Evolutionary conservation across 306 rosid species (phyloP), one percentile per base, ranked within the genome.

Genomic region (Delonix regia): DNA sequence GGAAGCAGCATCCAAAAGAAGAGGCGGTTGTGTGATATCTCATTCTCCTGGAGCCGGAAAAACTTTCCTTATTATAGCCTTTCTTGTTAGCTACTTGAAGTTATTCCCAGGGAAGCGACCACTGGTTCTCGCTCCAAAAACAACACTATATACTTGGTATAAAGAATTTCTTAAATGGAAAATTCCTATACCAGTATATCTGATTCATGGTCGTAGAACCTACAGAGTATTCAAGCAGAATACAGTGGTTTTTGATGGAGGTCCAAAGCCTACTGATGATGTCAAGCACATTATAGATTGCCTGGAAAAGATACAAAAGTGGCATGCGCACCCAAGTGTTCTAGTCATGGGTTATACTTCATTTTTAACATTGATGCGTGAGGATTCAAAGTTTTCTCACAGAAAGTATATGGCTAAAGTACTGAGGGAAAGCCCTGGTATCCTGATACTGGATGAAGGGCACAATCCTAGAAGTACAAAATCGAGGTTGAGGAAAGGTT

Each of bases 401-500:
- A 86, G 99, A 76, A 95, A 83, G 77, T 91, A 86, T 73, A 95
- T 95, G 99, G 93, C 99, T 63, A 88, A 87, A 81, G 99, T 95
- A 33, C 75, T 95, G 85, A 82, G 99, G 77, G 95, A 95, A 85
- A 95, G 99, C 82, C 99, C 98, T 0, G 98, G 97, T 73, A 55
- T 95, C 71, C 74, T 95, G 75, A 76, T 95, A 15, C 84, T 95
- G 44, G 99, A 95, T 55, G 99, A 95, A 83, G 99, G 99, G 45
- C 99, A 95, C 87, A 95, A 92, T 75, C 99, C 99, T 21, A 87
- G 99, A 83, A 95, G 99, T 80, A 95, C 99, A 3, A 95, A 95
- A 76, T 95, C 98, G n/a, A 87, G 99, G 88, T 71, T 95, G 92
- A 88, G 98, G 80, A 95, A 92, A 78, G 90, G 62, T 75, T 82